Conservation (phyloP, 441 rosid genomes). For the Croton laevigatus region DNA sequence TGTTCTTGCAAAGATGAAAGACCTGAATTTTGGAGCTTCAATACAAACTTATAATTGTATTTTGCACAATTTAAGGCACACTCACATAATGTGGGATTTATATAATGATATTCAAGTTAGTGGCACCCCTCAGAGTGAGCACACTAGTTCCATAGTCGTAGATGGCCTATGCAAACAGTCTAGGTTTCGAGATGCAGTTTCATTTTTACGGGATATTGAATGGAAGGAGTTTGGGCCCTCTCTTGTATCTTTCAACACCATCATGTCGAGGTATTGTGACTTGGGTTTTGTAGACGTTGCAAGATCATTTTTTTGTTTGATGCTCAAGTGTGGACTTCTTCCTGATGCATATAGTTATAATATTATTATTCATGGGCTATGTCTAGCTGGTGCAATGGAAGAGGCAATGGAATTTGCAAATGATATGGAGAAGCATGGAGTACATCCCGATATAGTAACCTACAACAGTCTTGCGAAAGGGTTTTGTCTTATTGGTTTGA, state of each 20-base stretch:
- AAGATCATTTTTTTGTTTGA: slow-evolving; percentile 58
- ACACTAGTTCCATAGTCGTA: slow-evolving; percentile 57
- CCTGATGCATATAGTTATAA: slow-evolving; percentile 71
- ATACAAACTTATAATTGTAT: slow-evolving; percentile 60
- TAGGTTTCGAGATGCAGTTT: slow-evolving; percentile 57
- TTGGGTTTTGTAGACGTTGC: slow-evolving; percentile 65
- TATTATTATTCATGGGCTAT: slow-evolving; percentile 73
- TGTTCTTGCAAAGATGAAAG: slow-evolving; percentile 70
- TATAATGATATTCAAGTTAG: slow-evolving; percentile 44
- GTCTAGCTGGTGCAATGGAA: slow-evolving; percentile 58
- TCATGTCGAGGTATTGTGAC: slow-evolving; percentile 65
- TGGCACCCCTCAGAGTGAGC: slow-evolving; percentile 35
- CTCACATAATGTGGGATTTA: slow-evolving; percentile 58
- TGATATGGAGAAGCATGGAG: slow-evolving; percentile 61
- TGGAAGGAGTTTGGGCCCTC: slow-evolving; percentile 48
- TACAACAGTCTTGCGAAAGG: slow-evolving; percentile 65
- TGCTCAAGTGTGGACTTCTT: slow-evolving; percentile 69
- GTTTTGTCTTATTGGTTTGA: slow-evolving; percentile 48
- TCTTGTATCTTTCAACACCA: slow-evolving; percentile 60
- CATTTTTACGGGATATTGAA: slow-evolving; percentile 42
- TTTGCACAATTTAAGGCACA: slow-evolving; percentile 59
- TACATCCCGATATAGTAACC: slow-evolving; percentile 68
- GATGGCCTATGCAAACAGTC: slow-evolving; percentile 68
- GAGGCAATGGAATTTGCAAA: slow-evolving; percentile 57
- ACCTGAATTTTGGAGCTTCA: slow-evolving; percentile 47